Percentiles rank a stretch among this genome's conserved stretches.
These are phyloP conservation scores for Aspergillus quadricinctus DNA, from an alignment of 2,329 filamentous ascomycete genomes.

Conservation along the genomic window DNA sequence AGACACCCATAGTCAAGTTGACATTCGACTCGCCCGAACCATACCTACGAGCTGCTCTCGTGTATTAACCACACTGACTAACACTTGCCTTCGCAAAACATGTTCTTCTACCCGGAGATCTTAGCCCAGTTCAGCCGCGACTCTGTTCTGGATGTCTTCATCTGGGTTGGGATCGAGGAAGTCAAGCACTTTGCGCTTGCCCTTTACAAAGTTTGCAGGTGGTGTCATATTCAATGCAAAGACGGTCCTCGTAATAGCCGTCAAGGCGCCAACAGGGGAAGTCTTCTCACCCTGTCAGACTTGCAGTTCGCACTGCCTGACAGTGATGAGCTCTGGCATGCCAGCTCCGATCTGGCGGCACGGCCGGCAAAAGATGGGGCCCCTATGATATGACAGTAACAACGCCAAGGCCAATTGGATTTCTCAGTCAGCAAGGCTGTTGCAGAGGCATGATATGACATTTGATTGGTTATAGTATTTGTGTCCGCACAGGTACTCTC, in stretches of 20 bases:
- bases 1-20: slow-evolving; percentile 3
- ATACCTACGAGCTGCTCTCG: slow-evolving; percentile 7
- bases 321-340: slow-evolving; percentile 17
- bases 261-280: background rate
- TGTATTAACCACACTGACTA: slow-evolving; percentile 19
- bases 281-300: slow-evolving; percentile 16
- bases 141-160: slow-evolving; percentile 13
- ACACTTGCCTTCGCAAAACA: slow-evolving; percentile 18
- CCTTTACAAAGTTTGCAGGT: slow-evolving; percentile 21
- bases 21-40: slow-evolving; percentile 5
- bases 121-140: slow-evolving; percentile 10
- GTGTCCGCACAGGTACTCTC: background rate
- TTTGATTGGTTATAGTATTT: background rate
- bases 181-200: slow-evolving; percentile 25
- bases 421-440: background rate
- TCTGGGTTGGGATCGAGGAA: slow-evolving; percentile 22
- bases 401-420: background rate
- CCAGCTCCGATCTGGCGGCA: background rate
- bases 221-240: background rate
- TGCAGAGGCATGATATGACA: background rate
- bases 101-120: slow-evolving; percentile 25
- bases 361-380: background rate
- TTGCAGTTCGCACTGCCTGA: slow-evolving; percentile 21
- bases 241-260: background rate
- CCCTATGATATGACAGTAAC: background rate